Conservation (phyloP, 352 stramenopile genomes). For the Globisporangium ultimum region DNA sequence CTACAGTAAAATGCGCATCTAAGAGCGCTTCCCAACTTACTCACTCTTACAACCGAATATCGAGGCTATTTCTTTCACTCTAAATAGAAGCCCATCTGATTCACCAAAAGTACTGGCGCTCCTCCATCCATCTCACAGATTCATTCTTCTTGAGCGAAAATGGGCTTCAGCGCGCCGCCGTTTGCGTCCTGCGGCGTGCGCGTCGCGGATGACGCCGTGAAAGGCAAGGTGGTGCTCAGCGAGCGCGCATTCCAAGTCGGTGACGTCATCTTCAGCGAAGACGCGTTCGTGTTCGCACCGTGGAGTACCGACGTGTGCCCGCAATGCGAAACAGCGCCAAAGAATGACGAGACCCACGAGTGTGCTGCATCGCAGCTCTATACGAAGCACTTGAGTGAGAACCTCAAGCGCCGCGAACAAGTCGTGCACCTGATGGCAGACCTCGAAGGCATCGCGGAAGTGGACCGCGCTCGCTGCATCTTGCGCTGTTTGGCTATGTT, state of each 20-base stretch:
- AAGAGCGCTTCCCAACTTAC: too few species aligned
- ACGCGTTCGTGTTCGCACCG: constrained; percentile 65
- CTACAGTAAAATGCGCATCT: too few species aligned
- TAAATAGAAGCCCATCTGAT: not conserved
- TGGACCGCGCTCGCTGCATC: constrained; percentile 69
- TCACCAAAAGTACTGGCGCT: constrained; percentile 3
- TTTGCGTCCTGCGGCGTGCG: constrained; percentile 55
- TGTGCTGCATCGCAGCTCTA: constrained; percentile 41
- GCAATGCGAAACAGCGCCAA: constrained; percentile 38
- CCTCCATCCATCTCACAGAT: not conserved
- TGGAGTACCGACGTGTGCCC: constrained; percentile 69
- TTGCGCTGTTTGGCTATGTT: constrained; percentile 66
- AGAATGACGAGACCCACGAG: constrained; percentile 15
- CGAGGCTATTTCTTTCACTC: too few species aligned
- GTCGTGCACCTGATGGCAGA: constrained; percentile 53
- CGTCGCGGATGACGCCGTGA: constrained; percentile 43
- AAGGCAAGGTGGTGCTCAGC: constrained; percentile 61
- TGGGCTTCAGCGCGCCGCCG: constrained; percentile 20
- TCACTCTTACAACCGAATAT: too few species aligned
- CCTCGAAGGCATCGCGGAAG: constrained; percentile 61
- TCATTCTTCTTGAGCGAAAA: not conserved
- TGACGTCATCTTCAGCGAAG: constrained; percentile 72
- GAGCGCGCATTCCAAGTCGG: constrained; percentile 50
- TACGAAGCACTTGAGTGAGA: constrained; percentile 33
- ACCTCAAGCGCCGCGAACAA: constrained; percentile 39